These are phyloP conservation scores for Malassezia obtusa DNA, from an alignment of 1,284 basidiomycete species.

Conservation along the genomic window DNA sequence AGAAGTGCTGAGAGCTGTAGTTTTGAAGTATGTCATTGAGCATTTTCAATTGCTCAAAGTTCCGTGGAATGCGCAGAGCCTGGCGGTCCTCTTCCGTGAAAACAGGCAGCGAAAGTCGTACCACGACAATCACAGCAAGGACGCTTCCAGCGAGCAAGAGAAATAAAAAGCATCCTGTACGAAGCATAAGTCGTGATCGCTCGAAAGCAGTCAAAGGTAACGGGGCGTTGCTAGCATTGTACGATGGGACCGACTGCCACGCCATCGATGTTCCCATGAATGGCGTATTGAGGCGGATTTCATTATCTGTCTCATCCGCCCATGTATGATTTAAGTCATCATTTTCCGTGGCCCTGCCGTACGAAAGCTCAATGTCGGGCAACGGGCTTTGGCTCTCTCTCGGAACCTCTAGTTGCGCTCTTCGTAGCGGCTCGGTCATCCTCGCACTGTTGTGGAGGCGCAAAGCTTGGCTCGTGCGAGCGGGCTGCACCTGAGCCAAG, in stretches of 20 bases:
- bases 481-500: background rate
- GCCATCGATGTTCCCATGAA: conserved; percentile 7
- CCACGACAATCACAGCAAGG: conserved; percentile 21
- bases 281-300: conserved; percentile 13
- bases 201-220: conserved; percentile 3
- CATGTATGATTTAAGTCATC: too few species aligned
- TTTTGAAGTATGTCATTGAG: conserved; percentile 47
- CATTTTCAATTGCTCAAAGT: conserved; percentile 48
- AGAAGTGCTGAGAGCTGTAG: conserved; percentile 48
- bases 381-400: too few species aligned
- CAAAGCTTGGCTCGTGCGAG: conserved; percentile 3
- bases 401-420: too few species aligned
- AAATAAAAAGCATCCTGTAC: conserved; percentile 21
- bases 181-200: conserved; percentile 22
- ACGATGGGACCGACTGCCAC: conserved; percentile 10
- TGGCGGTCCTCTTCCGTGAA: conserved; percentile 29
- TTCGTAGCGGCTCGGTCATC: background rate
- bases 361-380: background rate
- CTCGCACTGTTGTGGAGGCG: background rate
- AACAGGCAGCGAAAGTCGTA: conserved; percentile 32
- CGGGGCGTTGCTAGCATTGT: conserved; percentile 1
- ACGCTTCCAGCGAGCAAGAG: conserved; percentile 30
- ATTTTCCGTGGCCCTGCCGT: background rate
- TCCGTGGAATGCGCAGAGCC: conserved; percentile 46
- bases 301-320: conserved; percentile 4